A percentile compares a stretch with the other conserved stretches of the same genome.
These are phyloP conservation scores for Candida manassasensis DNA, from an alignment of 805 yeast genomes.

Conservation along the genomic window DNA sequence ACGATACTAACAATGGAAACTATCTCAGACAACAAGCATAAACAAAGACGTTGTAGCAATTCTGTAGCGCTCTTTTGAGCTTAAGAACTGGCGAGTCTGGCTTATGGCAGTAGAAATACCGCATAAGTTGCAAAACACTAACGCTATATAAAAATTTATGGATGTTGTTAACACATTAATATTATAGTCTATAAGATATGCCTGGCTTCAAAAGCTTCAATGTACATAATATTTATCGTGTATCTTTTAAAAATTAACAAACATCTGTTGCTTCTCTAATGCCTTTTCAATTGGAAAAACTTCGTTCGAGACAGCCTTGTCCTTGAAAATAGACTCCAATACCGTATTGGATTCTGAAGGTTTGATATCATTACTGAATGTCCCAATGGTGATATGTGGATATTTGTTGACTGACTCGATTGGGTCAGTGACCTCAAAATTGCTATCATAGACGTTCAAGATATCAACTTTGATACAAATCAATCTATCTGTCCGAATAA, in stretches of 20 bases:
- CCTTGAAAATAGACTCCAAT: constrained; percentile 5
- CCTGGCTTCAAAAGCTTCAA: too few species aligned
- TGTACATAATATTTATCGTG: too few species aligned
- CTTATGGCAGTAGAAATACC: too few species aligned
- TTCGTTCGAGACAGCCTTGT: constrained; percentile 5
- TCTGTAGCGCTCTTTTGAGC: too few species aligned
- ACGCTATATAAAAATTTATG: too few species aligned
- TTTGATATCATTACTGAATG: constrained; percentile 36
- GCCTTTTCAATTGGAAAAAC: constrained; percentile 1
- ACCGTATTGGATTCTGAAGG: constrained; percentile 50
- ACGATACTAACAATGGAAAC: too few species aligned
- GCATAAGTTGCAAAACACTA: too few species aligned
- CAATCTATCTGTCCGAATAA: constrained; percentile 45
- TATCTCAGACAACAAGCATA: too few species aligned
- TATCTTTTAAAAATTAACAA: constrained; percentile 12
- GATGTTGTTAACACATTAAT: too few species aligned
- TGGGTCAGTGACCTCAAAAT: constrained; percentile 4
- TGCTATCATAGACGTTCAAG: constrained; percentile 2
- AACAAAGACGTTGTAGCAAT: too few species aligned
- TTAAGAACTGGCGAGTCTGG: too few species aligned
- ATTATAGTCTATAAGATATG: too few species aligned
- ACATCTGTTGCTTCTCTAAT: constrained; percentile 11
- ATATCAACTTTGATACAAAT: constrained; percentile 48
- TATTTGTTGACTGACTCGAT: constrained; percentile 11
- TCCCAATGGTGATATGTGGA: constrained; percentile 74